Evolutionary conservation across 306 rosid species (phyloP).

Genomic region (Ochetophila trinervis): DNA sequence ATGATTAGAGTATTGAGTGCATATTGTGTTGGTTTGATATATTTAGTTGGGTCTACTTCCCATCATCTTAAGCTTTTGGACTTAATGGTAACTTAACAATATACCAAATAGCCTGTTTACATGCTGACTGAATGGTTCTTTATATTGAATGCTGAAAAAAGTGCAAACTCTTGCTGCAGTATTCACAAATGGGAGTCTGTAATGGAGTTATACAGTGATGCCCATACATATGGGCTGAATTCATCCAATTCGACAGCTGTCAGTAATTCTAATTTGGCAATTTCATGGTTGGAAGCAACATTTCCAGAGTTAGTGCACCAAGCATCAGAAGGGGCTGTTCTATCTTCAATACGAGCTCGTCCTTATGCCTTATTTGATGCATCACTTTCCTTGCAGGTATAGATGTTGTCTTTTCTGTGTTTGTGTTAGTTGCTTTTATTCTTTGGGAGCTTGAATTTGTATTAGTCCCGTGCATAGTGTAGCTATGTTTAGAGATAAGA

Average conservation of each 20-base stretch:
- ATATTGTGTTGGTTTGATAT: too few species aligned
- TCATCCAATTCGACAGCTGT: constrained; percentile 62
- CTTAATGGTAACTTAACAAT: neutral
- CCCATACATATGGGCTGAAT: constrained; percentile 70
- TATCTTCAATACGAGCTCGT: constrained; percentile 49
- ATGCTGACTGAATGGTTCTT: constrained; percentile 3
- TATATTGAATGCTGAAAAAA: constrained; percentile 23
- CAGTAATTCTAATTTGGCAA: constrained; percentile 74
- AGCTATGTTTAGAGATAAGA: neutral
- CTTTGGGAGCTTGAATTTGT: constrained; percentile 11
- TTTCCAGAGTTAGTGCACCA: constrained; percentile 63
- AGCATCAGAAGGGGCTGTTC: constrained; percentile 49
- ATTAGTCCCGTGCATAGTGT: neutral
- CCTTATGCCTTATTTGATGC: constrained; percentile 84
- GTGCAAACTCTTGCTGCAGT: constrained; percentile 46
- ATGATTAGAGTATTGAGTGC: too few species aligned
- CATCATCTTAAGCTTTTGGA: neutral
- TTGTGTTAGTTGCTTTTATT: constrained; percentile 18
- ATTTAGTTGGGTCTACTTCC: neutral
- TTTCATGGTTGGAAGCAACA: constrained; percentile 90
- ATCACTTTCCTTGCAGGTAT: constrained; percentile 83
- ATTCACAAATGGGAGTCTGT: constrained; percentile 70
- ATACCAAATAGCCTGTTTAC: neutral
- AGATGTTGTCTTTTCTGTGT: neutral
- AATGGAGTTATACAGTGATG: constrained; percentile 72